Evolutionary conservation across 495 filamentous ascomycete genomes (phyloP), one percentile per base, ranked within the genome.

Genomic region (Chaetomium fimeti): DNA sequence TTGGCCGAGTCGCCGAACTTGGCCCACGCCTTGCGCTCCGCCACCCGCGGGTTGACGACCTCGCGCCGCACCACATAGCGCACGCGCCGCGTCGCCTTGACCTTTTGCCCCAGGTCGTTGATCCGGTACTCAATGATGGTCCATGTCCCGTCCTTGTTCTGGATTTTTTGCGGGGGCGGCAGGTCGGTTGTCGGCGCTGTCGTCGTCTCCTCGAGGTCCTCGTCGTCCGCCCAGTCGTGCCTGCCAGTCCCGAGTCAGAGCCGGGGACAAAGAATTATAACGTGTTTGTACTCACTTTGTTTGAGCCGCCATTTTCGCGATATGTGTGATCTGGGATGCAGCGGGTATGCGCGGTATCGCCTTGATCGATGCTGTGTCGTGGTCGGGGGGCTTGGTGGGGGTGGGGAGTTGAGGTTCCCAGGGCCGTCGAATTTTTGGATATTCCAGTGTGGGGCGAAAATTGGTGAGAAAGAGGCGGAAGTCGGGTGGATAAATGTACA

Each of bases 61-160:
- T 96, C 91, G 74, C 90, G 88, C 70, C 92, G 85, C 51, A 92
- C 84, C 66, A 91, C 95, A 57, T 91, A 89, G 71, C 91, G 90
- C 79, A 98, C 94, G 63, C 91, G 89, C 69, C 92, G 92, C 48
- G 92, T 97, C 40, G 92, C 92, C 83, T 97, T 97, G 68, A 97
- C 90, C 75, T 94, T 94, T 79, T 96, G 93, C 76, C 90, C 89
- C 55, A 92, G 85, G 67, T 98, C 94, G 82, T 94, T 92, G 82
- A 91, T 87, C 54, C 88, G 85, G 85, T 92, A 96, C 63, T 90
- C 91, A 68, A 94, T 86, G 69, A 93, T 89, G 43, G 95, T 98
- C 78, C 96, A 95, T 74, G 91, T 97, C 71, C 95, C 94, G 75
- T 98, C 94, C 81, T 96, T 93, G 88, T 98, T 97, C 67, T 86